Base-by-base conservation (phyloP, 2,329 filamentous ascomycete species). In the Kalmusia sp. region DNA sequence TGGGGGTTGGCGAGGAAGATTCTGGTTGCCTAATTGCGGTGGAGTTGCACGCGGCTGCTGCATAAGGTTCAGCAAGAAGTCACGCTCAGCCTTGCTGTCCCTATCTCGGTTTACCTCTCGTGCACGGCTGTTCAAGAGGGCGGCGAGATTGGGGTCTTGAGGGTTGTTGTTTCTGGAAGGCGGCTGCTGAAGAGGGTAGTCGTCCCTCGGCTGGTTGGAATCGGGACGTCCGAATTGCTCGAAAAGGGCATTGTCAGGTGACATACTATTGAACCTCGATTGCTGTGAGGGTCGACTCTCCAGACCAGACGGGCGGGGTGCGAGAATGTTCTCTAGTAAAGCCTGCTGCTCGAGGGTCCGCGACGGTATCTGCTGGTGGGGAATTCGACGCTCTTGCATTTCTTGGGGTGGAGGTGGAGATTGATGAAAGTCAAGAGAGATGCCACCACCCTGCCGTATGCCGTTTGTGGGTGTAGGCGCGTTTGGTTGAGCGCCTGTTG, bases 41-140 rank as follows among this genome's bases (percentile, higher is more conserved):
- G 71, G 69, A 2, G 71, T 73, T 24, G 52, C 62, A 17, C 69
- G 65, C 4, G 80, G 77, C 65, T 84, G 81, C 62, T 88, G 85
- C 90, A 96, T 95, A 25, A 96, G 81, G 56, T 87, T 90, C 75
- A 96, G 90, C 43, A 96, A 78, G 70, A 95, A 93, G 59, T 96
- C 90, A n/a, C 89, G 85, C 63, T 93, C 70, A 25, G 90, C 63
- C 81, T 85, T 69, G 83, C 87, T 68, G 78, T 66, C 57, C 57
- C 67, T 58, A 71, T 63, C 74, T 28, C 73, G 59, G 70, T 64
- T 76, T 14, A 70, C 70, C 34, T 65, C 77, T 50, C 63, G 61
- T 4, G 56, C 78, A 67, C 71, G 73, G 38, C 70, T 70, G 31
- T 74, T 77, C 57, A 73, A 71, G 27, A 75, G 56, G 34, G 68